phyloP scores from a whole-genome alignment of 768 basidiomycete species.

The Lentinula sp. region DNA sequence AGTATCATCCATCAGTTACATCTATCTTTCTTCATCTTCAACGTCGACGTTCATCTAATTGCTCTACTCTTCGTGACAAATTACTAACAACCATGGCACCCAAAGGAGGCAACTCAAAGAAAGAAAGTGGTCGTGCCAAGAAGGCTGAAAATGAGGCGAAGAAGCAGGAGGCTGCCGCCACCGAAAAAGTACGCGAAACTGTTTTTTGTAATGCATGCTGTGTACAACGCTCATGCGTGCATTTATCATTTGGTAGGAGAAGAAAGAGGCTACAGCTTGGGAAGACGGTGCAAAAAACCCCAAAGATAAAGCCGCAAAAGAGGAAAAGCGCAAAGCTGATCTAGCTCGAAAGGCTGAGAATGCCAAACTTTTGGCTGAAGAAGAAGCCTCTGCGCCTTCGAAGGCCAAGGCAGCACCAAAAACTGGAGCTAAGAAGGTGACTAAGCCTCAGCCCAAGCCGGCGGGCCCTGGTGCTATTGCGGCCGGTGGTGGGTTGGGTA shows the following conservation, averaged over 20 bases:
- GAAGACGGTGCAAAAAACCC: conserved; percentile 51
- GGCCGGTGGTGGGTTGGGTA: conserved; percentile 51
- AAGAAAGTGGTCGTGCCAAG: conserved; percentile 83
- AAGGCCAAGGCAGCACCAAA: conserved; percentile 65
- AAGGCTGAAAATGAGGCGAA: conserved; percentile 88
- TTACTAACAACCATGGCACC: conserved; percentile 57
- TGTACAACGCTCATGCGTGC: neutral
- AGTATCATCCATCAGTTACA: neutral
- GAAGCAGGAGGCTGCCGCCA: conserved; percentile 58
- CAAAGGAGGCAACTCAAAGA: conserved; percentile 87
- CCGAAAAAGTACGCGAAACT: conserved; percentile 45
- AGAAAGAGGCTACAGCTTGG: conserved; percentile 67
- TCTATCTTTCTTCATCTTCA: neutral
- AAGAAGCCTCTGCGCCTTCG: conserved; percentile 57
- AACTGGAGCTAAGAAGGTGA: conserved; percentile 41
- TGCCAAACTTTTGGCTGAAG: conserved; percentile 81
- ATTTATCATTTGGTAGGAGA: conserved; percentile 42
- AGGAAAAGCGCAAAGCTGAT: conserved; percentile 76
- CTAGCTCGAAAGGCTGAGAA: conserved; percentile 83
- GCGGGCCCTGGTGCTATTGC: conserved; percentile 84
- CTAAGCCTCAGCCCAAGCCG: conserved; percentile 40
- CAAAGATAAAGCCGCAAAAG: conserved; percentile 68
- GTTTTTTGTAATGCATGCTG: neutral
- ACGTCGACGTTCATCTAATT: neutral
- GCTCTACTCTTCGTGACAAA: neutral